Evolutionary conservation across 768 basidiomycete species (phyloP).

Genomic region (Xanthoconium stramineum): DNA sequence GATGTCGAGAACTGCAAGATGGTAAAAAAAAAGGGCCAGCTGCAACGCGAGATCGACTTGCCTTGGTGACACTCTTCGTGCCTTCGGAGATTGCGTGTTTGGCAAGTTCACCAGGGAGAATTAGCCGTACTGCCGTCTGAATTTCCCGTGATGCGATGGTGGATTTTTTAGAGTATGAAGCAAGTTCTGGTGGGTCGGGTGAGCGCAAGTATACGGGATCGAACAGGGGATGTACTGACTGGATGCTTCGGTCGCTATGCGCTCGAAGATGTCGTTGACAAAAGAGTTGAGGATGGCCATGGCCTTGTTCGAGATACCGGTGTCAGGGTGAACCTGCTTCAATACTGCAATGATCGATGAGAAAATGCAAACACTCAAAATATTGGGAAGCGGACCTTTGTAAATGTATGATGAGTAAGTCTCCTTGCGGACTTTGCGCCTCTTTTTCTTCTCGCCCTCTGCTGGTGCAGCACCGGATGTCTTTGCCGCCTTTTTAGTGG

Average conservation of each 20-base stretch:
- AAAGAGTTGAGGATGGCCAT: slow-evolving; percentile 92
- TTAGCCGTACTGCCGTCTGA: slow-evolving; percentile 92
- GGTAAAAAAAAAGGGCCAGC: background rate
- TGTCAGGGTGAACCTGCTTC: slow-evolving; percentile 97
- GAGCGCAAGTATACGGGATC: background rate
- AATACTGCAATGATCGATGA: slow-evolving; percentile 52
- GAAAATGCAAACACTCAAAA: background rate
- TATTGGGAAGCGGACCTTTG: slow-evolving; percentile 52
- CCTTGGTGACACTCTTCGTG: slow-evolving; percentile 70
- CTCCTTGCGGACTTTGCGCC: slow-evolving; percentile 86
- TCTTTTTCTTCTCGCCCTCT: slow-evolving; percentile 83
- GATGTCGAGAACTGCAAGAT: slow-evolving; percentile 41
- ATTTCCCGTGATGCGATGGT: slow-evolving; percentile 99
- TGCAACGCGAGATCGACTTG: slow-evolving; percentile 8
- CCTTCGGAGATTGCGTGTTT: slow-evolving; percentile 99
- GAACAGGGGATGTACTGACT: slow-evolving; percentile 45
- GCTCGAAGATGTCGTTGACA: slow-evolving; percentile 93
- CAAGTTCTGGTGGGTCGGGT: slow-evolving; percentile 61
- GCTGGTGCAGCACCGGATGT: slow-evolving; percentile 49
- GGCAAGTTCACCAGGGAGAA: slow-evolving; percentile 95
- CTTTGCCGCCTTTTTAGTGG: slow-evolving; percentile 57
- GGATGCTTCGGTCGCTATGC: slow-evolving; percentile 86
- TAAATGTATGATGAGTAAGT: slow-evolving; percentile 95
- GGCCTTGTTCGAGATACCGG: slow-evolving; percentile 97
- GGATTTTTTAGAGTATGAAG: slow-evolving; percentile 97